Evolutionary conservation across 1,284 basidiomycete species (phyloP).

Genomic region (Apiotrichum veenhuisii): DNA sequence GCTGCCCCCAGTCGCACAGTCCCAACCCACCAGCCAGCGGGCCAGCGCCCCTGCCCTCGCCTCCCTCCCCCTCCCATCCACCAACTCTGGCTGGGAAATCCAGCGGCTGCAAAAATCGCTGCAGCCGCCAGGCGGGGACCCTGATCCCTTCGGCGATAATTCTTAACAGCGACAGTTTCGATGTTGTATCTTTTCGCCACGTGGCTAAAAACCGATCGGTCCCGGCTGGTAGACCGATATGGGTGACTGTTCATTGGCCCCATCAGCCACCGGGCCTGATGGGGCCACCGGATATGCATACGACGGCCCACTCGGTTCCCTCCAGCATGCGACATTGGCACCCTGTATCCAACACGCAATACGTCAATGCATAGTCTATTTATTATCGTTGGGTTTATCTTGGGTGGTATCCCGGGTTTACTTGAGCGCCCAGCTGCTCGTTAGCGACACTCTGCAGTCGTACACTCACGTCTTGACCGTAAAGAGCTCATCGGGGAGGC

Average conservation of each 20-base stretch:
- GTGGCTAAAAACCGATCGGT: too few species aligned
- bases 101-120: background rate
- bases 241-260: too few species aligned
- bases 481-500: slow-evolving; percentile 74
- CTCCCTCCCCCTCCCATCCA: background rate
- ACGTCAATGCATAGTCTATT: background rate
- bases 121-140: background rate
- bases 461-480: slow-evolving; percentile 72
- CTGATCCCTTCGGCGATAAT: background rate
- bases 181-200: background rate
- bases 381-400: background rate
- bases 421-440: slow-evolving; percentile 24
- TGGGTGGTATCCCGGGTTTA: slow-evolving; percentile 3
- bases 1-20: background rate
- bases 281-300: too few species aligned
- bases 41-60: background rate
- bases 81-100: too few species aligned
- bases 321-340: too few species aligned
- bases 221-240: too few species aligned
- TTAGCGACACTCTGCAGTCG: slow-evolving; percentile 7
- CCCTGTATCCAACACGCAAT: background rate
- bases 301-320: too few species aligned
- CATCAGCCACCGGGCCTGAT: too few species aligned
- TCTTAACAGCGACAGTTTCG: background rate
- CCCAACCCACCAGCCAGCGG: background rate